Evolutionary conservation across 2,329 filamentous ascomycete species (phyloP).

Genomic region (Xylariales sp.): DNA sequence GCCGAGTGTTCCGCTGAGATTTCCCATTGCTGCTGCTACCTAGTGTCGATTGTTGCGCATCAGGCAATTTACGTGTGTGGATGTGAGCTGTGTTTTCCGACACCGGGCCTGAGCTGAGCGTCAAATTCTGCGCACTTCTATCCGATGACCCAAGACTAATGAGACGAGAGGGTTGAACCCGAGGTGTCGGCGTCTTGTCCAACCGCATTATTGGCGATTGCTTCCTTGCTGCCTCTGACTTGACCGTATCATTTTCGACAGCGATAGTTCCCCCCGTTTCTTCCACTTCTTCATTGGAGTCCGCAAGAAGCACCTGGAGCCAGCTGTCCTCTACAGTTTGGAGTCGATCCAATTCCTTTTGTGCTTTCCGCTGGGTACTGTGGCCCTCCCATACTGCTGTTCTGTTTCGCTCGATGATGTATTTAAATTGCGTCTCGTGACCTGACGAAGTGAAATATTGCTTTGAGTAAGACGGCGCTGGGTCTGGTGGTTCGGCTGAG

Average conservation of each 20-base stretch:
- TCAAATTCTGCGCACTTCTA: not conserved
- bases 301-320: slow-evolving; percentile 31
- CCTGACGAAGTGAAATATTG: slow-evolving; percentile 52
- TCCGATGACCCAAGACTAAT: not conserved
- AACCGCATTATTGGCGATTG: not conserved
- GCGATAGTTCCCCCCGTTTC: not conserved
- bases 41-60: not conserved
- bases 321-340: slow-evolving; percentile 41
- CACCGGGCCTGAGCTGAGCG: slow-evolving; percentile 3
- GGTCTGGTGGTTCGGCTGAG: not conserved
- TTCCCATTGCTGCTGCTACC: not conserved
- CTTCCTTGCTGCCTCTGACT: not conserved
- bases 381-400: slow-evolving; percentile 48
- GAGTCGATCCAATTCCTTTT: slow-evolving; percentile 40
- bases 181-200: not conserved
- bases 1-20: slow-evolving; percentile 10
- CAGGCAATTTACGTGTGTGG: not conserved
- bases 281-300: slow-evolving; percentile 23
- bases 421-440: slow-evolving; percentile 44
- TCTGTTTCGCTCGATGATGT: slow-evolving; percentile 49
- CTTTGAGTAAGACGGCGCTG: slow-evolving; percentile 45
- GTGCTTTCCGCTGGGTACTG: slow-evolving; percentile 39
- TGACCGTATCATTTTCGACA: not conserved
- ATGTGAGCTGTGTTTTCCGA: not conserved
- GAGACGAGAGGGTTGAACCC: not conserved